Base-by-base conservation (phyloP, 2,329 filamentous ascomycete species). In the Sporothrix inflata region DNA sequence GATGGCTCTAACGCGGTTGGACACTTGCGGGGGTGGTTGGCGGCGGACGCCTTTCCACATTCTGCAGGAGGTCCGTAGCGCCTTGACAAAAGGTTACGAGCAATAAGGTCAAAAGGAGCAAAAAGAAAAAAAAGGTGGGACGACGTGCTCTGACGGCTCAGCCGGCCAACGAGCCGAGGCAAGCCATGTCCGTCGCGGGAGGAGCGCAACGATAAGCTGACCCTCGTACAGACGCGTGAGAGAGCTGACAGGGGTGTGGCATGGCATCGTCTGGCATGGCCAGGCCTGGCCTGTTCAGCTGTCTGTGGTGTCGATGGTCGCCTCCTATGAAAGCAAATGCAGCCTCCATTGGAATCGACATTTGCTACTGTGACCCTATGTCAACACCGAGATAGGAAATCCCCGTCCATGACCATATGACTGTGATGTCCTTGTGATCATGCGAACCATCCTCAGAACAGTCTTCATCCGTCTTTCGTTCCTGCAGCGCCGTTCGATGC, bases 21-120 rank as follows among this genome's bases (percentile, higher is more conserved):
- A 45, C 63, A 30, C 63, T 27, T 47, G 27, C 65, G 19, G 45
- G 42, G 40, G n/a, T 66, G 12, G 61, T 30, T 38, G 66, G 47
- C 49, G 21, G 21, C 49, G 49, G 38, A 14, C 38, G 24, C 51
- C 51, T 57, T 69, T 60, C 67, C 67, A 57, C 4, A 69, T 69
- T 69, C 67, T 60, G 67, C 67, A 69, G 34, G 38, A 57, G 51
- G 34, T 47, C 67, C 67, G 67, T 51, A 8, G 65, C 2, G 4
- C 38, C n/a, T n/a, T n/a, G n/a, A n/a, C n/a, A n/a, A n/a, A 9
- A 21, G 38, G 21, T 40, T 3, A 27, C 21, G 19, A 38, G 9
- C 4, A 27, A 57, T 21, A 30, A 12, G 4, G 24, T 11, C 14
- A 42, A 24, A n/a, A 12, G 38, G 11, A 27, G n/a, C 21, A 27